Evolutionary conservation across 2,329 filamentous ascomycete species (phyloP).

Genomic region (Colletotrichum liaoningense): DNA sequence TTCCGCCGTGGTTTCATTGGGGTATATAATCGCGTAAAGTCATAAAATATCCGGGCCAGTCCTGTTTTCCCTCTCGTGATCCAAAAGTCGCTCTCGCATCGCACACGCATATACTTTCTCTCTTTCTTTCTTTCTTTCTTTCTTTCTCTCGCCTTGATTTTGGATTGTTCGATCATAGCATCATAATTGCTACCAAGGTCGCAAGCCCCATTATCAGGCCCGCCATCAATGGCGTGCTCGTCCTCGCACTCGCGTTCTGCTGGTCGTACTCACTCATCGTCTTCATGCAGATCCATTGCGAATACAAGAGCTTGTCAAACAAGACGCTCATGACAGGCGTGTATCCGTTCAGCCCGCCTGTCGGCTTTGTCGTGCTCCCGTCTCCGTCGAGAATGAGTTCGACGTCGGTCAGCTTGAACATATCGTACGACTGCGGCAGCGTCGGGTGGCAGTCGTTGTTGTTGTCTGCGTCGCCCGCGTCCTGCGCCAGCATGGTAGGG

Average conservation of each 20-base stretch:
- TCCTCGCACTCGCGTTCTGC: slow-evolving; percentile 7
- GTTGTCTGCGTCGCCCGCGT: background rate
- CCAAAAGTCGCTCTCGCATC: too few relatives aligned
- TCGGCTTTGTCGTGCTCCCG: slow-evolving; percentile 10
- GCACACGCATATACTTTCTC: too few relatives aligned
- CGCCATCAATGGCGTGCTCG: background rate
- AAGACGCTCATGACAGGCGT: slow-evolving; percentile 34
- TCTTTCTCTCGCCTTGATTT: background rate
- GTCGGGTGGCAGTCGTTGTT: slow-evolving; percentile 28
- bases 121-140: background rate
- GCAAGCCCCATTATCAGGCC: slow-evolving; percentile 1
- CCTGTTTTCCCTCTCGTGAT: slow-evolving; percentile 28
- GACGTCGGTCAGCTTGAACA: slow-evolving; percentile 31
- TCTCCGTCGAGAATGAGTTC: slow-evolving; percentile 28
- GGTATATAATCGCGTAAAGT: slow-evolving; percentile 35
- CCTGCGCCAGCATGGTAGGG: slow-evolving; percentile 7
- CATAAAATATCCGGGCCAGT: slow-evolving; percentile 24
- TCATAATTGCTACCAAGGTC: slow-evolving; percentile 10
- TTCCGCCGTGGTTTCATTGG: slow-evolving; percentile 20
- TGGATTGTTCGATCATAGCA: slow-evolving; percentile 4
- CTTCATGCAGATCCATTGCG: slow-evolving; percentile 36
- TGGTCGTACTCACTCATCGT: slow-evolving; percentile 31
- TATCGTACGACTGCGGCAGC: slow-evolving; percentile 18
- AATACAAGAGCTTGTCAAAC: slow-evolving; percentile 30
- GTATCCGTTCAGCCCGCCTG: slow-evolving; percentile 31